Base-by-base conservation (phyloP, 2,329 filamentous ascomycete genomes). In the Curvularia sp. region DNA sequence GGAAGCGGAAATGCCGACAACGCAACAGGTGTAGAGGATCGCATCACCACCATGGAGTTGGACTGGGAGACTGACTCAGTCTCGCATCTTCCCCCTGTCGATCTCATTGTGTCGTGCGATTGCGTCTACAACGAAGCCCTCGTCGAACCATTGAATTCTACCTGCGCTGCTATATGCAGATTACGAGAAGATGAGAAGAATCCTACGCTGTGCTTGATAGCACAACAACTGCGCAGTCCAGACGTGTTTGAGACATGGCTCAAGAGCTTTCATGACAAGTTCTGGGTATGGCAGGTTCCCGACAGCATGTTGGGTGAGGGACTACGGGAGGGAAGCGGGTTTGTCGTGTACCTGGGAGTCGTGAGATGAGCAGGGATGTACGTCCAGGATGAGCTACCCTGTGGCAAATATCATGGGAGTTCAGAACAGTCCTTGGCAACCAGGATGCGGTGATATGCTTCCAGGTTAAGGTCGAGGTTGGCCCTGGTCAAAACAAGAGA, bases 61-160 rank as follows among this genome's bases (percentile, higher is more conserved):
- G 94, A 99, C 78, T 99, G 95, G 95, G 93, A 98, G 73, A 75
- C 75, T 1, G 82, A 86, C 65, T 77, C 80, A 47, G 74, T 84
- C 1, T 65, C 69, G 0, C 70, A 72, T 4, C 66, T 81, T 7
- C 81, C 83, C 0, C 84, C 86, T 60, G 84, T 95, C 65, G 90
- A 96, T 69, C 78, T 88, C 13, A 81, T 98, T 10, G 75, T 98
- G 35, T 92, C 93, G 4, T 96, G 92, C 72, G 95, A 99, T 77
- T 97, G 93, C 77, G 89, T 99, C 66, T 99, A 96, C 81, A 99
- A 98, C 77, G 91, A 97, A 65, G 86, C 90, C 2, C 84, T 98
- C 3, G 86, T 98, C 24, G 81, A 85, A 43, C 92, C 93, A 0
- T 86, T 98, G 49, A 90, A 95, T n/a, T 85, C 89, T 68, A 90